Evolutionary conservation across 805 yeast genomes (phyloP), one percentile per base, ranked within the genome.

Genomic region (Suhomyces sp.): DNA sequence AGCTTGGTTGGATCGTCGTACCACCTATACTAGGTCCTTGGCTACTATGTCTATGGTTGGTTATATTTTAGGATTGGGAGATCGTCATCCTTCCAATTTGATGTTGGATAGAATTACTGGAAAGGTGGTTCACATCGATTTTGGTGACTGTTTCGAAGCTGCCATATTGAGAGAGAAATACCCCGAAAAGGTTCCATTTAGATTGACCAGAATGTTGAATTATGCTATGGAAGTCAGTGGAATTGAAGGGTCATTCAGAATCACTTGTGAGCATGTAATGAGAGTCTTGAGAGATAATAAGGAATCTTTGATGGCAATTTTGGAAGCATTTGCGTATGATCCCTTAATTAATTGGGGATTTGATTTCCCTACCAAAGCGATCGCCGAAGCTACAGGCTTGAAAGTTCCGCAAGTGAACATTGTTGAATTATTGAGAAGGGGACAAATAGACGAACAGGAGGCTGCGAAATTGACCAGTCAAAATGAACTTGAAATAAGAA

Each of bases 1-100:
- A 60, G 88, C 96, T 0, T 93, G 99, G 99, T 70, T 93, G 25
- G 98, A 93, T 55, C 78, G 99, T 50, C 80, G 99, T 57, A 91
- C 97, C 0, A 90, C 95, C 2, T 93, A 93, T 54, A 91, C 98
- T 0, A 72, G 98, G 38, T 93, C 98, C 0, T 69, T 93, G 45
- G 98, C 98, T 0, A 96, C 88, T 4, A 95, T 93, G 98, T 91
- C 98, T 0, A 93, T 93, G 96, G 96, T 84, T 27, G 99, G 99
- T 2, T 93, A 93, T 58, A 91, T 93, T 35, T 70, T 93, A 16
- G 99, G 99, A 10, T 71, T 93, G 14, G 99, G 99, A 42, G 99
- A 93, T 58, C 78, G 99, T 43, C 99, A 93, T 61, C 98, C 98
- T 18, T 87, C 97, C 19, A 93, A 93, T 54, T 73, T 93, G 63